A percentile compares a stretch with the other conserved stretches of the same genome.
Conservation (phyloP, 495 filamentous ascomycete species). For the Penicillium daleae region DNA sequence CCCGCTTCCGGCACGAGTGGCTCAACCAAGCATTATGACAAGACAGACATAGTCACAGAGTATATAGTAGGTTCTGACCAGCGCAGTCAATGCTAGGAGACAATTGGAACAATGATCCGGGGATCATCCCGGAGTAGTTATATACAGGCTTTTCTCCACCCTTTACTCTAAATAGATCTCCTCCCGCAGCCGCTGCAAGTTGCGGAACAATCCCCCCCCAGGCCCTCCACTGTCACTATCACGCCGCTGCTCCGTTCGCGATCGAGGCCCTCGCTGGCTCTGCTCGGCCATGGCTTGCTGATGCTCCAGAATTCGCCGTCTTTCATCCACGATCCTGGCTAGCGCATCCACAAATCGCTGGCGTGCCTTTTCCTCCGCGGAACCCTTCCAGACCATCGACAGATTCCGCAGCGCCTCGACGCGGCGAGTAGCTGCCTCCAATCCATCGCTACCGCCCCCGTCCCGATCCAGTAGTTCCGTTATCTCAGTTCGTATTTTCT, state of each 20-base stretch:
- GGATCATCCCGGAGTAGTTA: background rate
- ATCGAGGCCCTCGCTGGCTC: constrained; percentile 28
- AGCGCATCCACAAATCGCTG: constrained; percentile 79
- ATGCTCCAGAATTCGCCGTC: constrained; percentile 59
- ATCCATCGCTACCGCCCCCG: constrained; percentile 39
- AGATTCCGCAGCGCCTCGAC: constrained; percentile 75
- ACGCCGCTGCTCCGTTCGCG: constrained; percentile 33
- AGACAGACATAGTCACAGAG: no score
- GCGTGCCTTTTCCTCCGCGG: constrained; percentile 88
- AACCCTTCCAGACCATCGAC: constrained; percentile 84
- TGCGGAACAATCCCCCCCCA: constrained; percentile 78
- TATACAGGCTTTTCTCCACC: constrained; percentile 15
- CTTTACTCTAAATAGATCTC: constrained; percentile 64
- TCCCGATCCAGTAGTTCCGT: constrained; percentile 62
- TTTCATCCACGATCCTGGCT: constrained; percentile 60
- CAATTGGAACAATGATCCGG: background rate
- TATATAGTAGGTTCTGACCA: no score
- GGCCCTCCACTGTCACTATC: constrained; percentile 50
- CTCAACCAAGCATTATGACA: background rate
- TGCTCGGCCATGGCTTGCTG: constrained; percentile 52
- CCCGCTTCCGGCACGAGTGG: constrained; percentile 23
- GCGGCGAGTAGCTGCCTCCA: constrained; percentile 70
- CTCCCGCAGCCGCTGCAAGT: constrained; percentile 76
- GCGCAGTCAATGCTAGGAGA: no score
- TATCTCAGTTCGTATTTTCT: constrained; percentile 72